These are phyloP conservation scores for Cladosporium halotolerans DNA, from an alignment of 2,329 filamentous ascomycete species.

Conservation along the genomic window DNA sequence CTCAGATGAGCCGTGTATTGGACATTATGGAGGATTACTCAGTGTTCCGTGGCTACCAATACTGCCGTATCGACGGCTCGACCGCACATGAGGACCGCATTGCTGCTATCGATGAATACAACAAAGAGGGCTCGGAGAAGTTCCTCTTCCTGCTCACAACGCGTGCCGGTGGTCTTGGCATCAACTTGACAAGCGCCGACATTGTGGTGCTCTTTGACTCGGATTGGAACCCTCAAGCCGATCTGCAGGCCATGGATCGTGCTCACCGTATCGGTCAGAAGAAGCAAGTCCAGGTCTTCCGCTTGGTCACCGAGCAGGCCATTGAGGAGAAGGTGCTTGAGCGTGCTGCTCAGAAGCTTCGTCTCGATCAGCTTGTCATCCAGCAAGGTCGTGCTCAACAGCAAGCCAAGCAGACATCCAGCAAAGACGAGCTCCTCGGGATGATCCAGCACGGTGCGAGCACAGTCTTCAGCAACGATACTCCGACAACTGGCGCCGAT, in stretches of 20 bases:
- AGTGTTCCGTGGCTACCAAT: conserved; percentile 88
- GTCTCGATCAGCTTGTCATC: conserved; percentile 93
- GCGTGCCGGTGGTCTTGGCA: conserved; percentile 88
- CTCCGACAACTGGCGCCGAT: conserved; percentile 43
- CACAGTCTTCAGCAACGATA: conserved; percentile 69
- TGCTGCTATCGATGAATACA: conserved; percentile 96
- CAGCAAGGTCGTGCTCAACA: conserved; percentile 93
- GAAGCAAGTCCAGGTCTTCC: conserved; percentile 94
- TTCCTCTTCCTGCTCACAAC: conserved; percentile 95
- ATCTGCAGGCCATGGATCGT: conserved; percentile 97
- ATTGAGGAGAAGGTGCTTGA: conserved; percentile 98
- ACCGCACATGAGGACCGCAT: conserved; percentile 98
- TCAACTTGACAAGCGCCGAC: conserved; percentile 91
- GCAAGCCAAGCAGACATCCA: conserved; percentile 82
- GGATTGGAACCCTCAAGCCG: conserved; percentile 97
- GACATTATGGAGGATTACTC: conserved; percentile 98
- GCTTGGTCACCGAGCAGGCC: conserved; percentile 94
- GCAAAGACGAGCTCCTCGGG: conserved; percentile 89
- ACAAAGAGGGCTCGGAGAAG: conserved; percentile 90
- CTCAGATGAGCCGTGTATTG: conserved; percentile 94
- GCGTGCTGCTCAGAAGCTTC: conserved; percentile 90
- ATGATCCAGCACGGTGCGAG: conserved; percentile 99
- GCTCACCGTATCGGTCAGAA: conserved; percentile 98
- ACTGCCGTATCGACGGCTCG: conserved; percentile 93
- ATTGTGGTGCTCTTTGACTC: conserved; percentile 96